Evolutionary conservation across 352 stramenopile species (phyloP).

Genomic region (Globisporangium paddicum): DNA sequence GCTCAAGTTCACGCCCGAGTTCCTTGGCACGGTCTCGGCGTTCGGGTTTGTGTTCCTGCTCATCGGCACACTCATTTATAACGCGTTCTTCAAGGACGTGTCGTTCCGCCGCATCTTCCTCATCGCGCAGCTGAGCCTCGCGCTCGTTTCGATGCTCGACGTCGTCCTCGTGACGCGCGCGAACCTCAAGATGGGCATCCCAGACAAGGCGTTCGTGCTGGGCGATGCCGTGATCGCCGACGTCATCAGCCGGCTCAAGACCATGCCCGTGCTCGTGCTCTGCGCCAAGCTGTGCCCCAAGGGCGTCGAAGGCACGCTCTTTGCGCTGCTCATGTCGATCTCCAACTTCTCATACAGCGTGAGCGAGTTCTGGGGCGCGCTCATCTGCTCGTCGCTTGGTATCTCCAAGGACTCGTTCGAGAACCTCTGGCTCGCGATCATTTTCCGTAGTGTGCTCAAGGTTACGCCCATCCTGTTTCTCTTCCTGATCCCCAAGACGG

Average conservation of each 20-base stretch:
- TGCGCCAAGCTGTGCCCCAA: slow-evolving; percentile 93
- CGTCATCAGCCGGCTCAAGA: slow-evolving; percentile 78
- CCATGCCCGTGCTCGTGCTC: slow-evolving; percentile 94
- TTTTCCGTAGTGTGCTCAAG: slow-evolving; percentile 90
- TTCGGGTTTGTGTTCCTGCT: slow-evolving; percentile 80
- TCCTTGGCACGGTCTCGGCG: slow-evolving; percentile 87
- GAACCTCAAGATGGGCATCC: slow-evolving; percentile 91
- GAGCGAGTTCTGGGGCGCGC: slow-evolving; percentile 90
- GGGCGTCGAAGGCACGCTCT: slow-evolving; percentile 95
- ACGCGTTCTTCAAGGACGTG: slow-evolving; percentile 85
- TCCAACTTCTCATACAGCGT: slow-evolving; percentile 94
- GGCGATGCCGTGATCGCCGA: slow-evolving; percentile 92
- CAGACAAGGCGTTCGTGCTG: slow-evolving; percentile 94
- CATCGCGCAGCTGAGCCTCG: slow-evolving; percentile 75
- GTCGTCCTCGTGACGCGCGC: slow-evolving; percentile 89
- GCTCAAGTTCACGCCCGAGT: slow-evolving; percentile 93
- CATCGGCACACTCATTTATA: slow-evolving; percentile 80
- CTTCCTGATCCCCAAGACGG: slow-evolving; percentile 70
- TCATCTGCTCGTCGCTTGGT: slow-evolving; percentile 85
- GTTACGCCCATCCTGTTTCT: slow-evolving; percentile 90
- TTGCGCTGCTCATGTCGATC: slow-evolving; percentile 97
- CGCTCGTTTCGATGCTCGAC: slow-evolving; percentile 68
- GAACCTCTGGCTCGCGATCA: slow-evolving; percentile 88
- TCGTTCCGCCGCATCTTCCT: slow-evolving; percentile 93
- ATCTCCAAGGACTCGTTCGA: slow-evolving; percentile 91